Percentiles rank a stretch among this genome's conserved stretches.
These are phyloP conservation scores for Gossypium rotundifolium DNA, from an alignment of 345 rosid species.

Conservation along the genomic window DNA sequence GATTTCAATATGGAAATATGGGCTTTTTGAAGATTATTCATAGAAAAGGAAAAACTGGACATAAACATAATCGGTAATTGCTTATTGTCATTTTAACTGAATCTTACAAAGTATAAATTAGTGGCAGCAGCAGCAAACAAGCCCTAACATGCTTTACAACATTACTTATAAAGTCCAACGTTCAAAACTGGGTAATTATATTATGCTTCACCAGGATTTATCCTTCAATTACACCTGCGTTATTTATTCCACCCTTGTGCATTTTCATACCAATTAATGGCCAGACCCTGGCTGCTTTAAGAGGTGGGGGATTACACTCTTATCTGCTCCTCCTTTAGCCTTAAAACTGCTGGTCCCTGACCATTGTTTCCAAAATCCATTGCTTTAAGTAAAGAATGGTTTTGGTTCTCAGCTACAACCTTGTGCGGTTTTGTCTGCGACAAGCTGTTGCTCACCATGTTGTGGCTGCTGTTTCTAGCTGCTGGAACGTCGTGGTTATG, in stretches of 20 bases:
- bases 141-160: constrained; percentile 16
- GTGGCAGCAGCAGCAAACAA: background rate
- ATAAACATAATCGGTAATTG: background rate
- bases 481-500: constrained; percentile 85
- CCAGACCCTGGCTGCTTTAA: background rate
- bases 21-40: too few species aligned
- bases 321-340: constrained; percentile 65
- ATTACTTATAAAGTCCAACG: constrained; percentile 7
- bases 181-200: constrained; percentile 16
- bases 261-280: background rate
- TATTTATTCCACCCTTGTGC: background rate
- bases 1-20: too few species aligned
- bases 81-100: constrained; percentile 2
- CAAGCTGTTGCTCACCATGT: constrained; percentile 21
- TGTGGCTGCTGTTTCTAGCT: constrained; percentile 55
- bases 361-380: constrained; percentile 43
- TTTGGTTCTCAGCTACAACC: constrained; percentile 25
- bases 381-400: constrained; percentile 33
- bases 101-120: background rate
- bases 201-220: background rate
- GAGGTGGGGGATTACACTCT: constrained; percentile 26
- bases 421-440: constrained; percentile 25
- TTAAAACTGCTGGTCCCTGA: constrained; percentile 55
- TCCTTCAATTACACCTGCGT: background rate
- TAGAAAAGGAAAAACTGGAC: too few species aligned